phyloP scores from a whole-genome alignment of 2,329 filamentous ascomycete genomes.

The Stylonectria norvegica region DNA sequence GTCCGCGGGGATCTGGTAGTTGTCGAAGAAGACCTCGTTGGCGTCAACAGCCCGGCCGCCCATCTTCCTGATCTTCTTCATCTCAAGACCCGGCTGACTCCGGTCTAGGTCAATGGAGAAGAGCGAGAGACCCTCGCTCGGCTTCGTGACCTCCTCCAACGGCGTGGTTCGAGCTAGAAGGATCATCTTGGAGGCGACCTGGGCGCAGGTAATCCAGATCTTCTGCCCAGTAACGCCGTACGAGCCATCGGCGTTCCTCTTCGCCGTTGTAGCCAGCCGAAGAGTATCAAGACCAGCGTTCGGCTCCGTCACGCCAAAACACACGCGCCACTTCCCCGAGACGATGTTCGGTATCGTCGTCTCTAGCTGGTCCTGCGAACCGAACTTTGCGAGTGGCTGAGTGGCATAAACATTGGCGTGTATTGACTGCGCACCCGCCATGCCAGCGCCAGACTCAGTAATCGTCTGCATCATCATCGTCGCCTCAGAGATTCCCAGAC shows the following conservation, averaged over 20 bases:
- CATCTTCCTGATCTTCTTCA: conserved; percentile 80
- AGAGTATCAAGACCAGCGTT: conserved; percentile 77
- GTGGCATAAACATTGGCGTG: conserved; percentile 72
- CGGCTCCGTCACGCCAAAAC: conserved; percentile 83
- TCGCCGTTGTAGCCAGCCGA: conserved; percentile 63
- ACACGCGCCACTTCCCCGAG: conserved; percentile 66
- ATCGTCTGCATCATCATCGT: conserved; percentile 88
- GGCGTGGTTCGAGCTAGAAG: conserved; percentile 74
- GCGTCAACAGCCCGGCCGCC: conserved; percentile 78
- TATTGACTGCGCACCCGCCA: conserved; percentile 64
- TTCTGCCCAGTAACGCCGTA: conserved; percentile 76
- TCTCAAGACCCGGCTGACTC: conserved; percentile 54
- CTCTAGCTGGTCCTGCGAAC: conserved; percentile 60
- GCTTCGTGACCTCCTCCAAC: conserved; percentile 62
- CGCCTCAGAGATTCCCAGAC: conserved; percentile 75
- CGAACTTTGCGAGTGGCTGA: conserved; percentile 71
- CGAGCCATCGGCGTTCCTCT: conserved; percentile 47
- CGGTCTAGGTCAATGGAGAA: conserved; percentile 78
- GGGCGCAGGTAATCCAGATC: conserved; percentile 85
- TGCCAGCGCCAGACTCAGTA: conserved; percentile 72
- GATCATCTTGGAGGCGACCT: conserved; percentile 81
- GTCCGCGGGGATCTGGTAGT: conserved; percentile 63
- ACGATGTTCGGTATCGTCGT: conserved; percentile 68
- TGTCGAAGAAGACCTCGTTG: conserved; percentile 85
- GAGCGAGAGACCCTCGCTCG: conserved; percentile 72